Evolutionary conservation across 2,329 filamentous ascomycete genomes (phyloP), one percentile per base, ranked within the genome.

Genomic region (Aspergillus tamarii): DNA sequence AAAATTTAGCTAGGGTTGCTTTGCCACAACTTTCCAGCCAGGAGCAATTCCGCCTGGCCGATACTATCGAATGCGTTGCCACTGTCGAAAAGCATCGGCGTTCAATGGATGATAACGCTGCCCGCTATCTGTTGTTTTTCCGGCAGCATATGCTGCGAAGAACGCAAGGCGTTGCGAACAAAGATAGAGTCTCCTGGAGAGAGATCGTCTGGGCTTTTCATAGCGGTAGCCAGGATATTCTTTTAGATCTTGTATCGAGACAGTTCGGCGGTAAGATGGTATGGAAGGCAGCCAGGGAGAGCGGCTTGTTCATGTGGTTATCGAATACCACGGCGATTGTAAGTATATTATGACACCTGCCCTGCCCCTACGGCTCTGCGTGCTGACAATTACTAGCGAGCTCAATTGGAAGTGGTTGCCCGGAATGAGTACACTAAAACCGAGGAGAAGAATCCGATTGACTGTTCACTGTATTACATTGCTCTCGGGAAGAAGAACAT

Each of bases 251-350:
- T 70, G 90, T 97, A 11, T 88, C 89, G 12, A 84, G 87, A 23
- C 92, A 96, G 71, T 93, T 91, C 70, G 90, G 93, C 67, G 90
- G 90, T 1, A 89, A 87, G 64, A 84, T 98, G 81, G 81, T 90
- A 8, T 99, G 95, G 95, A 87, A 91, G 66, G 86, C 94, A 70
- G 95, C 94, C 1, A 86, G 91, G 54, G 91, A 96, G 74, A 92
- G 91, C 68, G 95, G 95, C 12, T 85, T 98, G 61, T 97, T 97
- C 74, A 94, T 97, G 89, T 99, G 95, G 94, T 84, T 99, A 67
- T 87, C 88, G 0, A 94, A 97, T 76, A 78, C 84, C 21, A 86
- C 85, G 60, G 89, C 93, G 26, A 82, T 98, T 74, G 92, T 95
- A 84, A 77, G 89, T 76, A 55, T 34, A 3, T 39, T 8, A 30